Evolutionary conservation across 1,139 yeast genomes (phyloP).

Genomic region (Hyphopichia pseudoburtonii): DNA sequence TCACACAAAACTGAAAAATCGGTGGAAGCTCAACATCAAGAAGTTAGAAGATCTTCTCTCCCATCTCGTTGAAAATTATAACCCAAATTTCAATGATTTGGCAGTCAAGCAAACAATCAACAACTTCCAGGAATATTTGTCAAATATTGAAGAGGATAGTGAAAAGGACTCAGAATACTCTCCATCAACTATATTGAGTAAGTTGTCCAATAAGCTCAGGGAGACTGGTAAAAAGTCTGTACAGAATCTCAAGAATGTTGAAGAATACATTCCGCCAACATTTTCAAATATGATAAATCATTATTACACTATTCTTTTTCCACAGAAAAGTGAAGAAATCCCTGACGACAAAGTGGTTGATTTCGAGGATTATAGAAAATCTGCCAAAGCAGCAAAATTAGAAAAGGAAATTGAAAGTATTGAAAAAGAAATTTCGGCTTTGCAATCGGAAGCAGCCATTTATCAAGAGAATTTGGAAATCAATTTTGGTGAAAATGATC

Average conservation of each 20-base stretch:
- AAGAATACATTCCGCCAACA: constrained; percentile 16
- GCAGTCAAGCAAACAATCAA: constrained; percentile 78
- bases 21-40: constrained; percentile 15
- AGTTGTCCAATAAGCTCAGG: no score
- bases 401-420: constrained; percentile 19
- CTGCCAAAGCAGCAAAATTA: constrained; percentile 4
- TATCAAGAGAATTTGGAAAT: constrained; percentile 18
- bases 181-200: no score
- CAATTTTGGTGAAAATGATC: constrained; percentile 63
- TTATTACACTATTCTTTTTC: constrained; percentile 15
- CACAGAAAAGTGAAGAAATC: background rate
- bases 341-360: background rate
- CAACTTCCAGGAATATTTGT: constrained; percentile 55
- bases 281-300: constrained; percentile 25
- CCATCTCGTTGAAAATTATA: constrained; percentile 57
- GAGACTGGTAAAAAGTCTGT: no score
- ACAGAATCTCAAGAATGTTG: no score
- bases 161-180: constrained; percentile 4
- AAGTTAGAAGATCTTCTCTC: constrained; percentile 46
- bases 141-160: constrained; percentile 31
- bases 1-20: constrained; percentile 15
- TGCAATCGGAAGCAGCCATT: constrained; percentile 17
- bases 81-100: constrained; percentile 87
- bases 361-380: background rate
- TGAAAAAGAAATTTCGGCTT: constrained; percentile 15